phyloP scores from a whole-genome alignment of 305 asterid genomes.

The Fraxinus greggii region DNA sequence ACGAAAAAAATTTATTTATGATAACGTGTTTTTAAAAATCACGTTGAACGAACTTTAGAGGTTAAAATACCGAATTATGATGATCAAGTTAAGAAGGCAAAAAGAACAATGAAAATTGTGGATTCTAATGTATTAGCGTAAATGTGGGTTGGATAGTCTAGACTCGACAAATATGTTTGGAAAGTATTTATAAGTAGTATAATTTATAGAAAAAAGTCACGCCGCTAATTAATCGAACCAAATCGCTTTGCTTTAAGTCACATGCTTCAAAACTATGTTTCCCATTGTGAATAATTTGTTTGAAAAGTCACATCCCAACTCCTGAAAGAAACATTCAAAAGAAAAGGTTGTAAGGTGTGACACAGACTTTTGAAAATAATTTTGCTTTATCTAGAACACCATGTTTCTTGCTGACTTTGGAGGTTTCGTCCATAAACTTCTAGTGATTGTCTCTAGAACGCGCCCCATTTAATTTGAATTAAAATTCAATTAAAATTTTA shows the following conservation, averaged over 20 bases:
- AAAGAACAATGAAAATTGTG: not conserved
- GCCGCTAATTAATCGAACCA: too few species aligned
- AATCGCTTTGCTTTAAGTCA: too few species aligned
- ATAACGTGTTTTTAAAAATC: not conserved
- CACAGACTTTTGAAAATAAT: too few species aligned
- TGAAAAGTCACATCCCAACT: not conserved
- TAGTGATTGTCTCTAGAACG: too few species aligned
- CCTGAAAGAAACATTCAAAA: not conserved
- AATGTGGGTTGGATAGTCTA: not conserved
- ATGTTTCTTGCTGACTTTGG: too few species aligned
- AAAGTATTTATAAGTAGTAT: too few species aligned
- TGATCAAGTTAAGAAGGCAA: not conserved
- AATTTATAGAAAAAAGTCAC: not conserved
- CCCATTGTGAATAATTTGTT: not conserved
- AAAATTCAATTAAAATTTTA: too few species aligned
- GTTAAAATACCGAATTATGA: not conserved
- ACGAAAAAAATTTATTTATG: too few species aligned
- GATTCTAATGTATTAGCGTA: not conserved
- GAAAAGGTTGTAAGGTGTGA: not conserved
- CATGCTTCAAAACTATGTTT: not conserved
- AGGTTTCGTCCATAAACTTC: too few species aligned
- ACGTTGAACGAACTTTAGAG: not conserved
- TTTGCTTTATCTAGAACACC: too few species aligned
- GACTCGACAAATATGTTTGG: too few species aligned
- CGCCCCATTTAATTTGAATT: too few species aligned